Evolutionary conservation across 352 stramenopile species (phyloP), one percentile per base, ranked within the genome.

Genomic region (Phytophthora uliginosa): DNA sequence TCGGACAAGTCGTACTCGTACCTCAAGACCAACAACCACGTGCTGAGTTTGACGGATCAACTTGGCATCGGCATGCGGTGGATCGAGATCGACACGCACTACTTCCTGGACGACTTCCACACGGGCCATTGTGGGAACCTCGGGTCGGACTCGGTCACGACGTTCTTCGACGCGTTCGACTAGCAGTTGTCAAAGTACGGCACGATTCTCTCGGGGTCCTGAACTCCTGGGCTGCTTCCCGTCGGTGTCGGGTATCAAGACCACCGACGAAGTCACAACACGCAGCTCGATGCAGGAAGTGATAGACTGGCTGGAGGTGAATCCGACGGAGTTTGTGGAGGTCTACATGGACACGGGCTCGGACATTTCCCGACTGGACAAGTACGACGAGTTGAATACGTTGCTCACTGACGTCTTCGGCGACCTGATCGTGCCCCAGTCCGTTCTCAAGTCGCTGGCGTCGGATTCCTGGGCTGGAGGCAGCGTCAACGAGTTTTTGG

Each of bases 1-100:
- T 40, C 71, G 18, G 69, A 57, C 50, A 88, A 86, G 56, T 17
- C 70, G 56, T 85, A 83, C 26, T 84, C 78, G 55, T 90, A 78
- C 62, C 76, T 92, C 53, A 86, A 89, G 69, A 92, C 84, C 1
- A 90, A 89, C 76, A 88, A 92, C 62, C 80, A 92, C n/a, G 71
- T 86, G 6, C 63, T 91, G 18, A 87, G 78, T 62, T 24, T 92
- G 8, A 79, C 76, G 3, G 85, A 93, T 54, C 82, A 91, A 69
- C 69, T 93, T 0, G 74, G 70, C 33, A 73, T 93, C 2, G 85
- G 85, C 40, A 77, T 93, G 59, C 80, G 85, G 4, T 89, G 69
- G 58, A 38, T 93, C 18, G 85, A 93, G 68, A 76, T 93, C 24
- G 83, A 93, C 63, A 85, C 83, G 24, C 85, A 93, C 71, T 91